Evolutionary conservation across 2,329 filamentous ascomycete species (phyloP).

Genomic region (Pseudocercospora macadamiae): DNA sequence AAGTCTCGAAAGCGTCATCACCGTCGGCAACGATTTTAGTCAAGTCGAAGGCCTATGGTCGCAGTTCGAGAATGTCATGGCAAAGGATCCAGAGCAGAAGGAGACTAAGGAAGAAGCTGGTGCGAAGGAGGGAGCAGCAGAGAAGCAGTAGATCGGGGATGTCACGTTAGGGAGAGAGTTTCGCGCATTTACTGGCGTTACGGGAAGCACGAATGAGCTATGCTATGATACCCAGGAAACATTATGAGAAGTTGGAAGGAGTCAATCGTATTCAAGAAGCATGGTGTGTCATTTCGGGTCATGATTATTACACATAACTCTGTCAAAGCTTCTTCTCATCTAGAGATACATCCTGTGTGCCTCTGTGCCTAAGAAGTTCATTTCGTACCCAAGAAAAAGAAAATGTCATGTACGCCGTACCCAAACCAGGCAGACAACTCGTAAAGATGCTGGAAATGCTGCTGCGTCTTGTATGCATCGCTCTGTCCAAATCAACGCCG

Average conservation of each 20-base stretch:
- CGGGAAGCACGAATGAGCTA: not conserved
- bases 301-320: constrained; percentile 12
- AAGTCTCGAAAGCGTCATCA: constrained; percentile 85
- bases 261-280: not conserved
- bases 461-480: constrained; percentile 13
- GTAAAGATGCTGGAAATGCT: constrained; percentile 4
- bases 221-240: not conserved
- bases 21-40: constrained; percentile 96
- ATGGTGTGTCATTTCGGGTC: constrained; percentile 11
- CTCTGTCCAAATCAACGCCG: constrained; percentile 7
- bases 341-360: constrained; percentile 8
- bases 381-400: constrained; percentile 11
- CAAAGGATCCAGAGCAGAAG: constrained; percentile 59
- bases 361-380: constrained; percentile 3
- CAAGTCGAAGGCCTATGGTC: constrained; percentile 96
- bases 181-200: too few species aligned
- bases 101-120: constrained; percentile 38
- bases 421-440: constrained; percentile 7
- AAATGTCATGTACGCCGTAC: constrained; percentile 12
- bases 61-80: constrained; percentile 96
- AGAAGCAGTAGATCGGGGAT: not conserved
- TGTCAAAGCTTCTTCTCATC: not conserved
- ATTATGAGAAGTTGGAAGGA: too few species aligned
- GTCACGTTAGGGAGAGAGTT: not conserved
- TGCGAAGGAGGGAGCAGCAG: constrained; percentile 30